Evolutionary conservation across 441 rosid genomes (phyloP).

Genomic region (Rhodomyrtus psidioides): DNA sequence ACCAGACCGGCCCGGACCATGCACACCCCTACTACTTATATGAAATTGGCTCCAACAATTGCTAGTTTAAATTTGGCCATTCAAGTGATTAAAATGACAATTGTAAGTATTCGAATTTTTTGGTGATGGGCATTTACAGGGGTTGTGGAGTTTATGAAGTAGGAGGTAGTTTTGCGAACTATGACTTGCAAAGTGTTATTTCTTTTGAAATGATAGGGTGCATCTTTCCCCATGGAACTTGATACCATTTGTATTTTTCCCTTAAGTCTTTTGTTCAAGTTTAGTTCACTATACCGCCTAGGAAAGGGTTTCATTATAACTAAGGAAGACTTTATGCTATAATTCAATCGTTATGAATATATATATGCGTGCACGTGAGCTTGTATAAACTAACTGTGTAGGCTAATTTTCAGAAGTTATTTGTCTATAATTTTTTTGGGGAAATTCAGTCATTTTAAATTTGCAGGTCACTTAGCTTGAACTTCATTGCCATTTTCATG

Average conservation of each 20-base stretch:
- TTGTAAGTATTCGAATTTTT: not conserved
- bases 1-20: no score
- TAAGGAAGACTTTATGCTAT: not conserved
- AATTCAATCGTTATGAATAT: fast-evolving
- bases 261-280: fast-evolving
- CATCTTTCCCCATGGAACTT: not conserved
- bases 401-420: not conserved
- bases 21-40: no score
- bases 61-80: not conserved
- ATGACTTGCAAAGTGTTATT: not conserved
- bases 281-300: not conserved
- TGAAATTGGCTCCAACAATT: not conserved
- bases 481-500: conserved; percentile 89
- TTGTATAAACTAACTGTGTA: not conserved
- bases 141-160: not conserved
- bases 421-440: not conserved
- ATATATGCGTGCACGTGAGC: fast-evolving
- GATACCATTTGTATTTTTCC: not conserved
- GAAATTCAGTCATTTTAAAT: not conserved
- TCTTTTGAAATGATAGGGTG: not conserved
- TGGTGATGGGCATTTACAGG: not conserved
- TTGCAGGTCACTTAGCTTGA: conserved; percentile 80
- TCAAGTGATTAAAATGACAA: not conserved
- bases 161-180: not conserved
- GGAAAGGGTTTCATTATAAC: not conserved